A percentile compares a stretch with the other conserved stretches of the same genome.
These are phyloP conservation scores for Cutaneotrichosporon cyanovorans DNA, from an alignment of 1,284 basidiomycete genomes.

Conservation along the genomic window DNA sequence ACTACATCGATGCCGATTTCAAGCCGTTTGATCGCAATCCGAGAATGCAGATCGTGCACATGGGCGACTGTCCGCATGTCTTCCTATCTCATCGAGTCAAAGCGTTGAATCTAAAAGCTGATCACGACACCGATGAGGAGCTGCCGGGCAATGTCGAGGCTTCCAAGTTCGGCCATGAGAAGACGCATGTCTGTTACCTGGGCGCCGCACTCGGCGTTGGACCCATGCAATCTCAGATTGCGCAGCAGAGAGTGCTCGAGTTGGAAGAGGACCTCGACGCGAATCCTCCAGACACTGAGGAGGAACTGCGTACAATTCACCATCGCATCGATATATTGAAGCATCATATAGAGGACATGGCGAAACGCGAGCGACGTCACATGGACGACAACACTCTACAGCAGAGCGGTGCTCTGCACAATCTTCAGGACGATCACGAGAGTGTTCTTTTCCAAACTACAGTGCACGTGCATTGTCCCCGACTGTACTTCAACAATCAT, in stretches of 20 bases:
- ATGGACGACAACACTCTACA: constrained; percentile 31
- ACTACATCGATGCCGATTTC: constrained; percentile 77
- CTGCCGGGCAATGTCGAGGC: constrained; percentile 42
- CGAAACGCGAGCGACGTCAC: constrained; percentile 22
- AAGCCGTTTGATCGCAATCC: constrained; percentile 53
- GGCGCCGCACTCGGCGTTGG: constrained; percentile 59
- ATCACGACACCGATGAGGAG: constrained; percentile 14
- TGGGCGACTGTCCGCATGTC: constrained; percentile 72
- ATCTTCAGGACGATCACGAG: neutral
- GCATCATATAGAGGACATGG: constrained; percentile 25
- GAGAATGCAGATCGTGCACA: constrained; percentile 61
- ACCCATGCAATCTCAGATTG: constrained; percentile 62
- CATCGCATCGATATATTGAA: constrained; percentile 26
- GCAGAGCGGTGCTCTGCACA: neutral
- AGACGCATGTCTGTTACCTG: constrained; percentile 76
- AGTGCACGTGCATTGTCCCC: constrained; percentile 82
- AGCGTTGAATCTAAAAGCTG: constrained; percentile 40
- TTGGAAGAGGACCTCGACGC: constrained; percentile 19
- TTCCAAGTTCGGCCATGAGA: constrained; percentile 79
- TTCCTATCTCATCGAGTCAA: constrained; percentile 64
- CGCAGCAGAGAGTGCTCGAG: constrained; percentile 50
- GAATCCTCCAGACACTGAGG: neutral
- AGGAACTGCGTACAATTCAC: neutral
- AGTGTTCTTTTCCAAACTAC: constrained; percentile 62
- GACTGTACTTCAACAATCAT: constrained; percentile 69